Evolutionary conservation across 192 early-diverging fungal genomes (phyloP).

Genomic region (Chytriomyces sp.): DNA sequence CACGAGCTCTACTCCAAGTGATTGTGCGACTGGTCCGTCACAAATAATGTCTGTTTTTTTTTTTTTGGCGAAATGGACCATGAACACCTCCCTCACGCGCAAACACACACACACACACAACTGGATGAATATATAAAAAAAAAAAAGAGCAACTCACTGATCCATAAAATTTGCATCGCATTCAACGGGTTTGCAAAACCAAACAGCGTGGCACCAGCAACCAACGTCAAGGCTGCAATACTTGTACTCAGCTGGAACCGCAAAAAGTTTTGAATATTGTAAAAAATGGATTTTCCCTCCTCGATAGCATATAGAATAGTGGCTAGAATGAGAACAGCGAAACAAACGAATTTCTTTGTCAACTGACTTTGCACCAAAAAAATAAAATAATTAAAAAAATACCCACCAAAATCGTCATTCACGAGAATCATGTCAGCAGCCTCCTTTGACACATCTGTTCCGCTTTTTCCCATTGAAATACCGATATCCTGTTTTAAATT

Average conservation of each 20-base stretch:
- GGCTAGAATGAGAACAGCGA: constrained; percentile 40
- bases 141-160: constrained; percentile 71
- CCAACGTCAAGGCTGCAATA: constrained; percentile 86
- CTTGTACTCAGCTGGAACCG: constrained; percentile 96
- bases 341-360: background rate
- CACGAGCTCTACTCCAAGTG: constrained; percentile 91
- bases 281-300: constrained; percentile 97
- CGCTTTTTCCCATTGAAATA: constrained; percentile 94
- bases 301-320: constrained; percentile 94
- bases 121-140: background rate
- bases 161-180: constrained; percentile 99
- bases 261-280: constrained; percentile 97
- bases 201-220: constrained; percentile 84
- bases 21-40: constrained; percentile 98
- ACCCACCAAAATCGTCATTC: constrained; percentile 83
- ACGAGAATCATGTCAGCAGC: constrained; percentile 97
- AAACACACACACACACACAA: background rate
- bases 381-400: background rate
- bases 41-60: constrained; percentile 84
- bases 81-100: background rate
- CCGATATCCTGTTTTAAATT: constrained; percentile 75
- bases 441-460: constrained; percentile 95
- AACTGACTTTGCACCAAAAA: background rate
- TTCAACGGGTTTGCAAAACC: constrained; percentile 91
- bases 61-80: too few relatives aligned